Evolutionary conservation across 2,329 filamentous ascomycete species (phyloP).

Genomic region (Calonectria pauciramosa): DNA sequence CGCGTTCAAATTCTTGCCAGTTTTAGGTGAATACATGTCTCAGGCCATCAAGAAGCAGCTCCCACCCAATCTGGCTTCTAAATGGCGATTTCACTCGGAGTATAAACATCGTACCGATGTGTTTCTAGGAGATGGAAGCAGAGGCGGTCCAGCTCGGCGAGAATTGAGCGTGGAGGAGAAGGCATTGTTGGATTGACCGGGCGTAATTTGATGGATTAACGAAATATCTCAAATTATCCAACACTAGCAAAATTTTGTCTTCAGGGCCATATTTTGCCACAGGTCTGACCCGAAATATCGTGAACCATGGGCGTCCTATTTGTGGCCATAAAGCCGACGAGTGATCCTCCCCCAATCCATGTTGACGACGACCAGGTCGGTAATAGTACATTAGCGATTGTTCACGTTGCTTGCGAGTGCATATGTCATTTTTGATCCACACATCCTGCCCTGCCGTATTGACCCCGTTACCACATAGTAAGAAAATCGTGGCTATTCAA

Average conservation of each 20-base stretch:
- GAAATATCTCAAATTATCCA: too few relatives aligned
- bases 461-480: background rate
- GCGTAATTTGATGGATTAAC: background rate
- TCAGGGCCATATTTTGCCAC: background rate
- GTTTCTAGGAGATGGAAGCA: background rate
- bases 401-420: background rate
- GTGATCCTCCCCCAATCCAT: background rate
- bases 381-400: background rate
- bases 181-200: background rate
- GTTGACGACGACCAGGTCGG: background rate
- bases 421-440: background rate
- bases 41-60: background rate
- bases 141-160: background rate
- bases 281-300: background rate
- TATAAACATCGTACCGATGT: background rate
- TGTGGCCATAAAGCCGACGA: background rate
- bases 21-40: background rate
- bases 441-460: accelerated
- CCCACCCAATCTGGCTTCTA: background rate
- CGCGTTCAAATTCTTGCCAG: background rate
- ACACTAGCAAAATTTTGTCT: background rate
- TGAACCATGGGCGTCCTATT: background rate
- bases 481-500: background rate
- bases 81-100: background rate
- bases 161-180: background rate